A percentile compares a stretch with the other conserved stretches of the same genome.
Conservation (phyloP, 768 basidiomycete species). For the Russula sp. region DNA sequence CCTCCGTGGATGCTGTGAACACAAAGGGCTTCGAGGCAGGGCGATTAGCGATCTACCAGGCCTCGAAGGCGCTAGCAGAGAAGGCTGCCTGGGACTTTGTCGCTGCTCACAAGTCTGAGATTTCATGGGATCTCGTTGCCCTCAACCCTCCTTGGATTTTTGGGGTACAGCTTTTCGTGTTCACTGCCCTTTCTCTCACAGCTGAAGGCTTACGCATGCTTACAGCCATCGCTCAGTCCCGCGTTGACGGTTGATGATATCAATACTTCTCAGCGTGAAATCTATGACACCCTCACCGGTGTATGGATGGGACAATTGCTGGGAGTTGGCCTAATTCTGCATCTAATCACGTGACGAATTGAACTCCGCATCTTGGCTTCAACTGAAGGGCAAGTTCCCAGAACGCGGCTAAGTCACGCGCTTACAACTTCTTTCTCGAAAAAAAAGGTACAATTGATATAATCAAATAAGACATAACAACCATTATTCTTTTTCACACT, state of each 20-base stretch:
- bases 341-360: too few species aligned
- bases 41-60: constrained; percentile 41
- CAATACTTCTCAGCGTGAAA: constrained; percentile 10
- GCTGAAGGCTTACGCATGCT: background rate
- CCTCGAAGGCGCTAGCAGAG: constrained; percentile 56
- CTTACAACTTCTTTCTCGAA: too few species aligned
- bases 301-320: background rate
- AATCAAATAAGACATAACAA: too few species aligned
- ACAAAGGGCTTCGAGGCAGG: constrained; percentile 42
- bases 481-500: too few species aligned
- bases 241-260: constrained; percentile 6
- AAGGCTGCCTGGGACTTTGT: constrained; percentile 46
- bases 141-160: constrained; percentile 43
- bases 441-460: too few species aligned
- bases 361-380: too few species aligned
- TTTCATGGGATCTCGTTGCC: constrained; percentile 45
- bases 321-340: too few species aligned
- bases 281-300: constrained; percentile 10
- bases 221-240: constrained; percentile 27
- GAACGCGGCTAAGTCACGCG: too few species aligned
- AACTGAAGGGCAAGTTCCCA: too few species aligned
- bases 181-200: background rate
- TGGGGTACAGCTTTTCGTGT: background rate
- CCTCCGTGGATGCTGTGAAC: constrained; percentile 38
- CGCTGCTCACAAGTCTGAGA: constrained; percentile 35